Base-by-base conservation (phyloP, 495 filamentous ascomycete species). In the Penicillium paxilli region DNA sequence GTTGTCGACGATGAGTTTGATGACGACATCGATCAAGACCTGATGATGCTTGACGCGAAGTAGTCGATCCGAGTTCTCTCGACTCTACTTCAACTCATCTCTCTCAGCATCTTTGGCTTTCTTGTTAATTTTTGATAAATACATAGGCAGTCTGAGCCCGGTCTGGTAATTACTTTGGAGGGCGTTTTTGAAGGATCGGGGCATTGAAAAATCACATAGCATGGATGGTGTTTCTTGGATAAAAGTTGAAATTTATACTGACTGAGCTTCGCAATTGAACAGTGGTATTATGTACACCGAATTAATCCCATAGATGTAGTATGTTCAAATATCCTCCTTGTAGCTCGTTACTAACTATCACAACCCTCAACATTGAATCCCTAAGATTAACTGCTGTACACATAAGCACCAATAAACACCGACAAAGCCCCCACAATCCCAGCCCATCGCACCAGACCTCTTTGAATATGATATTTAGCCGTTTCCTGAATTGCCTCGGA, bases 1-100 rank as follows among this genome's bases (percentile, higher is more conserved):
- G 58, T 55, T 23, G 54, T 62, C 24, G 63, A 55, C 21, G 72
- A 83, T 55, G 82, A 86, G 44, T 86, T 79, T 53, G 82, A 85
- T 52, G 85, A 86, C 16, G 80, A 82, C 35, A 77, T 87, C 54
- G 85, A 86, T 53, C 74, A 77, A 55, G 84, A 77, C 24, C 58
- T 78, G 23, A 73, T 76, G 63, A 84, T 87, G 84, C 81, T 86
- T 67, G 83, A 86, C 58, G 73, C 85, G n/a, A 73, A 81, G 54
- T 75, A 55, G 63, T 20, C 23, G 49, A 21, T 2, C n/a, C 30
- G 30, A 9, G n/a, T n/a, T n/a, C n/a, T 32, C 30, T 32, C 30
- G 28, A n/a, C n/a, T n/a, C n/a, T n/a, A n/a, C n/a, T n/a, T n/a
- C n/a, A n/a, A n/a, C n/a, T n/a, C n/a, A n/a, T n/a, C n/a, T 14